phyloP scores from a whole-genome alignment of 2,329 filamentous ascomycete species.

The Neonectria ditissima region DNA sequence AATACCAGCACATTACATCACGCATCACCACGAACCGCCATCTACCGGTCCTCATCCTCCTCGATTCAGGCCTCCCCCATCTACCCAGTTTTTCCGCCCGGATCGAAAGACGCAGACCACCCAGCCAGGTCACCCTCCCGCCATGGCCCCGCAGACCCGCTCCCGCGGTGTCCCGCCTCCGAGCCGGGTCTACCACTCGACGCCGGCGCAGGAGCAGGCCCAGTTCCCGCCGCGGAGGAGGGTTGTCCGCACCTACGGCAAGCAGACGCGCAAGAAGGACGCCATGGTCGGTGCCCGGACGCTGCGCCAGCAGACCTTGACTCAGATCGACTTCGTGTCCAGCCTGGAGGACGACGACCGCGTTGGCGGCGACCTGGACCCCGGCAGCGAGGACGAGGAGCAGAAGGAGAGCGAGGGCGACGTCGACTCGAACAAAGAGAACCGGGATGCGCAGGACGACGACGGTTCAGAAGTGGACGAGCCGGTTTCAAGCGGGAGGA shows the following conservation, averaged over 20 bases:
- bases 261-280: conserved; percentile 40
- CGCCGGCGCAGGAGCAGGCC: conserved; percentile 52
- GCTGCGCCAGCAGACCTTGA: conserved; percentile 57
- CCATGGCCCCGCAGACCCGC: conserved; percentile 54
- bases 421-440: conserved; percentile 14
- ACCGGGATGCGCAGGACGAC: conserved; percentile 24
- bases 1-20: background rate
- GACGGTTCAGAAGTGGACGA: conserved; percentile 36
- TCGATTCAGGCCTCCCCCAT: background rate
- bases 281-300: conserved; percentile 31
- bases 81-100: background rate
- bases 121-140: conserved; percentile 1
- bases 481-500: conserved; percentile 42
- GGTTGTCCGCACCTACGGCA: conserved; percentile 51
- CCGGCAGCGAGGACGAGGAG: conserved; percentile 44
- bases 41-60: background rate
- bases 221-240: conserved; percentile 53
- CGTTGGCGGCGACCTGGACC: conserved; percentile 38
- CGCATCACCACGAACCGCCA: background rate
- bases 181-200: conserved; percentile 54
- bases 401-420: conserved; percentile 30
- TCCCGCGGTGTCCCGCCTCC: conserved; percentile 53
- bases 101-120: background rate
- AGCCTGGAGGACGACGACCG: conserved; percentile 49
- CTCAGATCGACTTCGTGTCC: conserved; percentile 56